Percentiles rank a stretch among this genome's conserved stretches.
phyloP scores from a whole-genome alignment of 331 rosid species.

The Quercus lobata region DNA sequence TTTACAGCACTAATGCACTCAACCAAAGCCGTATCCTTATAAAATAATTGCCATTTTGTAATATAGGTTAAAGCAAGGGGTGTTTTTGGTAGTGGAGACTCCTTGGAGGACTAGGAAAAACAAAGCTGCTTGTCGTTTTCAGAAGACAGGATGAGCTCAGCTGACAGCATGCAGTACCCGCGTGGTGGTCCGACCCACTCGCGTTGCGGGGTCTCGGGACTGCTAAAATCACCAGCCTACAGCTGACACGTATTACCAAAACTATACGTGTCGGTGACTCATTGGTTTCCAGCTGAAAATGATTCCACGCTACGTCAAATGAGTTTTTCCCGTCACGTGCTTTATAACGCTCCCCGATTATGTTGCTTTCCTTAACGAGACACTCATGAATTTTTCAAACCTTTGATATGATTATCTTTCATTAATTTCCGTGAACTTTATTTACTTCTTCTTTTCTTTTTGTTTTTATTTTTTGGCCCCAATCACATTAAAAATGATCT shows the following conservation, averaged over 20 bases:
- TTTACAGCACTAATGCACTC: too few relatives aligned
- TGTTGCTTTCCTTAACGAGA: background rate
- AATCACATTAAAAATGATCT: too few relatives aligned
- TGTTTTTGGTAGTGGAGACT: background rate
- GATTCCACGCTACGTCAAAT: conserved; percentile 37
- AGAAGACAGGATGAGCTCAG: background rate
- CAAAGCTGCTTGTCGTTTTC: background rate
- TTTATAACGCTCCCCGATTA: conserved; percentile 1
- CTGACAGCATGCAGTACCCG: background rate
- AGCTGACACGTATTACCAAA: conserved; percentile 3
- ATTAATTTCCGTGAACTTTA: background rate
- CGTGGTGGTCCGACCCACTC: background rate
- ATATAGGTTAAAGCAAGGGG: background rate
- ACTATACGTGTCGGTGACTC: conserved; percentile 11
- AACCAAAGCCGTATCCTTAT: too few relatives aligned
- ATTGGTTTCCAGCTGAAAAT: conserved; percentile 5
- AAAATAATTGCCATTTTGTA: background rate
- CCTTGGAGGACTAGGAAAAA: background rate
- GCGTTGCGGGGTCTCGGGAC: background rate
- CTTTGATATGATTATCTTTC: background rate
- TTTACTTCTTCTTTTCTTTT: background rate
- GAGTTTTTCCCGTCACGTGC: conserved; percentile 20
- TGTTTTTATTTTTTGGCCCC: background rate
- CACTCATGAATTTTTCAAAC: too few relatives aligned
- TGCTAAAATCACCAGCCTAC: too few relatives aligned